Percentiles rank a stretch among this genome's conserved stretches.
Conservation (phyloP, 768 basidiomycete genomes). For the Boletus reticuloceps region DNA sequence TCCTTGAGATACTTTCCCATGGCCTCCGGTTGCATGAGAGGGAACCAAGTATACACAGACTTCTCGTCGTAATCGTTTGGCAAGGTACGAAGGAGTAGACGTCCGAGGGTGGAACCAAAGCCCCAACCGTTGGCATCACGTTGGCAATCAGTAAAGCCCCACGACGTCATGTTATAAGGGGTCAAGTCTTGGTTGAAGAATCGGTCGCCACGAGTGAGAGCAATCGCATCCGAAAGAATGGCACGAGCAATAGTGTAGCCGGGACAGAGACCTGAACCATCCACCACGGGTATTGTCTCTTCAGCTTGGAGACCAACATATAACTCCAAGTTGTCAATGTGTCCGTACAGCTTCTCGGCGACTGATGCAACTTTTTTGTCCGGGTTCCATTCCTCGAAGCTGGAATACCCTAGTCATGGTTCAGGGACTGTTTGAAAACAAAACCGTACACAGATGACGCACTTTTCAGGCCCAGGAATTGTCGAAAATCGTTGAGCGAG, state of each 20-base stretch:
- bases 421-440: not conserved
- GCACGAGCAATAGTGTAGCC: conserved; percentile 84
- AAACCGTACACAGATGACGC: conserved; percentile 13
- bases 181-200: conserved; percentile 83
- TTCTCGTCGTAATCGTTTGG: conserved; percentile 67
- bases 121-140: conserved; percentile 69
- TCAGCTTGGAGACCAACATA: conserved; percentile 83
- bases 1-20: conserved; percentile 63
- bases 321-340: conserved; percentile 75
- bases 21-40: conserved; percentile 73
- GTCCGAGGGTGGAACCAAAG: conserved; percentile 67
- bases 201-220: conserved; percentile 81
- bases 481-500: conserved; percentile 80
- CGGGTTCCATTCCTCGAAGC: conserved; percentile 82
- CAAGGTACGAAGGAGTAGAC: conserved; percentile 70
- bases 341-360: conserved; percentile 75
- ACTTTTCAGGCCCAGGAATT: conserved; percentile 79
- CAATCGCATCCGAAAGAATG: conserved; percentile 83
- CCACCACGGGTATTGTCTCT: conserved; percentile 67
- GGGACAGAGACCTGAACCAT: conserved; percentile 84
- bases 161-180: conserved; percentile 74
- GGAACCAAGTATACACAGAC: conserved; percentile 83
- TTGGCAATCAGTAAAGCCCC: conserved; percentile 84
- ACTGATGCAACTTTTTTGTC: conserved; percentile 62
- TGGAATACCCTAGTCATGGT: conserved; percentile 50